A percentile compares a stretch with the other conserved stretches of the same genome.
phyloP scores from a whole-genome alignment of 495 filamentous ascomycete species.

The Chaetomium fimeti region DNA sequence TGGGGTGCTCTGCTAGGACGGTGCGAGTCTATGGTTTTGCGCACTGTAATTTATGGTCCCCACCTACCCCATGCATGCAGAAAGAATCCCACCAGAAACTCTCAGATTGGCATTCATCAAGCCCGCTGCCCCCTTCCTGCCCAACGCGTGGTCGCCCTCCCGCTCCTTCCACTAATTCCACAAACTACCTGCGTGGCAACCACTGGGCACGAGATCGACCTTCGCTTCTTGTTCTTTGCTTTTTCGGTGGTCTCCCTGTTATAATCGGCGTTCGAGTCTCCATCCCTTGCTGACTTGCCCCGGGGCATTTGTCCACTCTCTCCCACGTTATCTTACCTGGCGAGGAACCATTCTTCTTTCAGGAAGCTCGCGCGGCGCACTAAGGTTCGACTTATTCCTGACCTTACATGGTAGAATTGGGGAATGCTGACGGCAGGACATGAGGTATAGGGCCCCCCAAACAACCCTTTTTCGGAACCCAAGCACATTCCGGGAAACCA shows the following conservation, averaged over 20 bases:
- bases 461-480: conserved; percentile 18
- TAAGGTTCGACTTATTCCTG: conserved; percentile 10
- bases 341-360: conserved; percentile 5
- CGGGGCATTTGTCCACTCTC: conserved; percentile 9
- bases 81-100: conserved; percentile 26
- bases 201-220: conserved; percentile 24
- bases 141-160: conserved; percentile 13
- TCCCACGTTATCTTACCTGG: conserved; percentile 1
- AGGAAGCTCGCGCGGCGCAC: conserved; percentile 1
- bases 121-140: conserved; percentile 17
- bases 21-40: not conserved
- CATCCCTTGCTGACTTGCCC: conserved; percentile 31
- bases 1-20: not conserved
- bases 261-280: conserved; percentile 20
- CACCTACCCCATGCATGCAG: conserved; percentile 23
- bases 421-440: conserved; percentile 10
- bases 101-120: conserved; percentile 33
- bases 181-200: conserved; percentile 19
- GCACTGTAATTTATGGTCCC: conserved; percentile 16
- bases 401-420: conserved; percentile 3
- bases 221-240: conserved; percentile 32
- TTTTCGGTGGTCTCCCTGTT: conserved; percentile 23
- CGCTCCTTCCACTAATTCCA: conserved; percentile 20
- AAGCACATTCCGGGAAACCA: conserved; percentile 20
- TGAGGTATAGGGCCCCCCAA: not conserved